These are phyloP conservation scores for Trametes cingulata DNA, from an alignment of 768 basidiomycete genomes.

Conservation along the genomic window DNA sequence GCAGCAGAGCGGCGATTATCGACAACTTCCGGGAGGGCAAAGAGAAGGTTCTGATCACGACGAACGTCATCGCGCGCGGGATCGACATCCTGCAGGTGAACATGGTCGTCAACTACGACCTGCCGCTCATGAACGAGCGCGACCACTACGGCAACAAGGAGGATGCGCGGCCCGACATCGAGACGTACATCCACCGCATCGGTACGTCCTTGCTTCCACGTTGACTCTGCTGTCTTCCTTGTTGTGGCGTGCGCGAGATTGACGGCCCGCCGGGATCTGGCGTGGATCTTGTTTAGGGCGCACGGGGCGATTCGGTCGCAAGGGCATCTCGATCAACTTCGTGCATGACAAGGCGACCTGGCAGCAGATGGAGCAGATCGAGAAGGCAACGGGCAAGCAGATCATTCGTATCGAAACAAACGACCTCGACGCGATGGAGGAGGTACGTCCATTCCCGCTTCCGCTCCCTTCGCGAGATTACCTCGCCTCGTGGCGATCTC, in stretches of 20 bases:
- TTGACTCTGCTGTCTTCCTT: neutral
- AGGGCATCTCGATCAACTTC: conserved; percentile 97
- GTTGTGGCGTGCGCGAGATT: neutral
- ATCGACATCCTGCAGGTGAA: conserved; percentile 99
- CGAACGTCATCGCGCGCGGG: conserved; percentile 97
- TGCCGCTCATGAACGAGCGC: conserved; percentile 83
- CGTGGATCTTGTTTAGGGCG: conserved; percentile 61
- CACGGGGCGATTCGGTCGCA: conserved; percentile 96
- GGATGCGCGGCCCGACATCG: conserved; percentile 79
- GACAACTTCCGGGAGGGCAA: conserved; percentile 95
- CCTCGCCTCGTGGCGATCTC: neutral
- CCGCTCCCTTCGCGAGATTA: neutral
- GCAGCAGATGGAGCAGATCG: conserved; percentile 88
- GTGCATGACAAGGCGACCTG: conserved; percentile 90
- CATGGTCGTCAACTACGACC: conserved; percentile 99
- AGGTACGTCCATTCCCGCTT: conserved; percentile 48
- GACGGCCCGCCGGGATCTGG: neutral
- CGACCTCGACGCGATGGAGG: conserved; percentile 93
- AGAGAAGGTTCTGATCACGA: conserved; percentile 97
- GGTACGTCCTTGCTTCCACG: conserved; percentile 50
- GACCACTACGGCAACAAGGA: conserved; percentile 39
- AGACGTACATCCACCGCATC: conserved; percentile 98
- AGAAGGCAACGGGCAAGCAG: conserved; percentile 70
- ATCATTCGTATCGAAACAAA: conserved; percentile 87
- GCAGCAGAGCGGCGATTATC: conserved; percentile 84